Conservation (phyloP, 2,329 filamentous ascomycete genomes). For the Ophiosphaerella narmari region DNA sequence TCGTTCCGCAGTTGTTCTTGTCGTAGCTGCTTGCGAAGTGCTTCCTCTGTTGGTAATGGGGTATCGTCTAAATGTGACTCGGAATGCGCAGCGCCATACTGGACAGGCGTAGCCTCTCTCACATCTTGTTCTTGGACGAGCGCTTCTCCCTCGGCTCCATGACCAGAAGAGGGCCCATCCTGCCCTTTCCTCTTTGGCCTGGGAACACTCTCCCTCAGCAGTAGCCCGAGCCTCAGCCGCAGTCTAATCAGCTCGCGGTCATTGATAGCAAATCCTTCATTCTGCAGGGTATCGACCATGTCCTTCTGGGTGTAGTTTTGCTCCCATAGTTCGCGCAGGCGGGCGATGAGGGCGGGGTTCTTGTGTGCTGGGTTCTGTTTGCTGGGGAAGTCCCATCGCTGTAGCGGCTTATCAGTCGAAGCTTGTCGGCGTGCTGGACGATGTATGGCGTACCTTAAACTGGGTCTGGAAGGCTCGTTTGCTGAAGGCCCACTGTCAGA, state of each 20-base stretch:
- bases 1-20: constrained; percentile 57
- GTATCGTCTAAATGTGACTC: constrained; percentile 9
- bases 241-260: constrained; percentile 72
- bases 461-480: constrained; percentile 78
- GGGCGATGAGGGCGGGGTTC: constrained; percentile 67
- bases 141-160: constrained; percentile 18
- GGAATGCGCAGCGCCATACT: neutral
- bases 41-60: constrained; percentile 27
- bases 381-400: constrained; percentile 75
- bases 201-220: constrained; percentile 58
- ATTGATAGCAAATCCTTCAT: constrained; percentile 75
- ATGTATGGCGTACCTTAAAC: constrained; percentile 57
- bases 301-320: constrained; percentile 72
- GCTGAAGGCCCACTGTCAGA: constrained; percentile 49
- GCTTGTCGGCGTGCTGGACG: neutral
- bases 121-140: constrained; percentile 1
- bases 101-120: neutral
- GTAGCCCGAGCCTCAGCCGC: constrained; percentile 69
- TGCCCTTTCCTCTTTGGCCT: constrained; percentile 58
- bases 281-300: constrained; percentile 71
- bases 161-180: constrained; percentile 22
- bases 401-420: constrained; percentile 9
- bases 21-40: constrained; percentile 32
- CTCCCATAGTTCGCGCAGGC: constrained; percentile 79
- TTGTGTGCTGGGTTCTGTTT: constrained; percentile 75